Evolutionary conservation across 2,329 filamentous ascomycete species (phyloP), one percentile per base, ranked within the genome.

Genomic region (Penicillium sp.): DNA sequence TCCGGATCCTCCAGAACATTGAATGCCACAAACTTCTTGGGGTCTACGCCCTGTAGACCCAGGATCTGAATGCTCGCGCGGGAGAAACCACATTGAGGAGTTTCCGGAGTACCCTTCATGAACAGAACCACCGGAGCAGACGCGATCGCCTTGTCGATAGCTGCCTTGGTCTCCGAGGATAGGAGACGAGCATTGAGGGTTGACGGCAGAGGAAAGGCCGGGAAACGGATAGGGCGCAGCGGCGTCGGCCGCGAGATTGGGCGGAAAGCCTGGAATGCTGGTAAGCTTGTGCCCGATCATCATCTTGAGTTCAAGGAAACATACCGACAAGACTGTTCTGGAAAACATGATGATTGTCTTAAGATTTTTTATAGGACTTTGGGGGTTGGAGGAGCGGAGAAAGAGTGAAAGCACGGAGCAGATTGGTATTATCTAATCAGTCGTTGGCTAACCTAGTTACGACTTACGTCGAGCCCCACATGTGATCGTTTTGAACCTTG

Each of bases 81-180:
- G 58, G 93, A 98, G 83, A 97, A 99, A 46, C 95, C 95, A 78
- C 95, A 99, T 77, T 97, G 93, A 21, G 95, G 95, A 60, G 87
- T 91, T 79, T 97, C 93, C 57, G 95, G 95, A 1, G 95, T 98
- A 58, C 95, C 95, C 82, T 99, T 99, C 95, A 99, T 99, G 83
- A 99, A 99, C 56, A 99, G 83, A 1, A 99, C 95, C 0, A 99
- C 93, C 2, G 93, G 93, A 0, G 93, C 90, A 1, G 92, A 93
- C 25, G 80, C 82, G 16, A 99, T 88, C 31, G 93, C 93, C 75
- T 92, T 91, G 76, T 97, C 91, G 69, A 99, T 99, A 26, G 93
- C 92, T 39, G 86, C 78, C 61, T 85, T 87, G 11, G 91, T 95
- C 71, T 92, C 85, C 67, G 88, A 85, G 31, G 93, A 97, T 48